A percentile compares a stretch with the other conserved stretches of the same genome.
phyloP scores from a whole-genome alignment of 345 rosid species.

The Eucalyptus regnans region DNA sequence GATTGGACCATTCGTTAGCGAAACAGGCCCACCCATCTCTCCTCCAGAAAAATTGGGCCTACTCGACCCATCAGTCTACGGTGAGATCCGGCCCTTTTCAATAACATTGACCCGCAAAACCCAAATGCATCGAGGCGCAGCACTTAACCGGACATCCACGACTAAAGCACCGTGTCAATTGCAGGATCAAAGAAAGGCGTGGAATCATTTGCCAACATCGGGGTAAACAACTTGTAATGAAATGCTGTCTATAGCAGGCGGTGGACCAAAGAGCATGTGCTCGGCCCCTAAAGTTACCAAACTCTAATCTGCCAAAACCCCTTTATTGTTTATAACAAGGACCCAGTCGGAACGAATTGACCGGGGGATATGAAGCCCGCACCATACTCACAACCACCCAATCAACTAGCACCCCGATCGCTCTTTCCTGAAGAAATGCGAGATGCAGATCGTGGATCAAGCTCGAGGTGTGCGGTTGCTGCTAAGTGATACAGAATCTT shows the following conservation, averaged over 20 bases:
- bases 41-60: background rate
- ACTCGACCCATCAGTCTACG: background rate
- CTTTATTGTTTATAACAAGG: background rate
- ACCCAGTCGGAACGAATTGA: background rate
- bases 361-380: background rate
- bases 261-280: background rate
- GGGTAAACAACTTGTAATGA: background rate
- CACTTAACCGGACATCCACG: background rate
- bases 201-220: background rate
- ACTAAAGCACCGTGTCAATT: background rate
- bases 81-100: background rate
- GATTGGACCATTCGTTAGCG: background rate
- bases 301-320: background rate
- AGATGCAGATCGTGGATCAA: background rate
- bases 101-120: background rate
- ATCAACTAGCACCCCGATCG: background rate
- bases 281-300: background rate
- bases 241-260: background rate
- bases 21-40: background rate
- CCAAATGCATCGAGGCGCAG: background rate
- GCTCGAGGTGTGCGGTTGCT: background rate
- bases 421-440: background rate
- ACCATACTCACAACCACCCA: background rate
- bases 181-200: background rate
- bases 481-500: background rate